phyloP scores from a whole-genome alignment of 805 yeast species.

The Kodamaea nitidulidarum region DNA sequence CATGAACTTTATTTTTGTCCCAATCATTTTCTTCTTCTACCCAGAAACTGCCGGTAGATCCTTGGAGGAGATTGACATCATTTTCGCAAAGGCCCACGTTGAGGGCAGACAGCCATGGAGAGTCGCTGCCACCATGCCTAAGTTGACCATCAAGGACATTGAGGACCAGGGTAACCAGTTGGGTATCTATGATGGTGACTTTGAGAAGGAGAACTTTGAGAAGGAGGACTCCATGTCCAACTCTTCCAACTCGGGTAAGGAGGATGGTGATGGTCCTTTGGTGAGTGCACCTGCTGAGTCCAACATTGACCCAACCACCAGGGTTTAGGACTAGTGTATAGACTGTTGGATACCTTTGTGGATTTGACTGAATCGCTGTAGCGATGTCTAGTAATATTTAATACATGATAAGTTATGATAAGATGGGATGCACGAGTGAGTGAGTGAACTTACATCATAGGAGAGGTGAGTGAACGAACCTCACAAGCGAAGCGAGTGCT shows the following conservation, averaged over 20 bases:
- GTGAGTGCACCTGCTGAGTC: neutral
- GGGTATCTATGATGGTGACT: slow-evolving; percentile 48
- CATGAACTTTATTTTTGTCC: slow-evolving; percentile 35
- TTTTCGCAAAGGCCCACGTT: slow-evolving; percentile 56
- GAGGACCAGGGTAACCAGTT: slow-evolving; percentile 56
- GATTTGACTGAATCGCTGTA: too few relatives aligned
- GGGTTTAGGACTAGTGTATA: too few relatives aligned
- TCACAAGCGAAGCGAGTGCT: too few relatives aligned
- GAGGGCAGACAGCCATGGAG: slow-evolving; percentile 59
- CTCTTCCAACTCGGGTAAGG: slow-evolving; percentile 14
- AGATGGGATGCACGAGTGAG: too few relatives aligned
- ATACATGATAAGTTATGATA: too few relatives aligned
- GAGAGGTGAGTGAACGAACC: too few relatives aligned
- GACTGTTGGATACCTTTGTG: too few relatives aligned
- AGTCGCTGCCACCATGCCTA: slow-evolving; percentile 62
- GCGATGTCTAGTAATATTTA: too few relatives aligned
- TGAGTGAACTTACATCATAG: too few relatives aligned
- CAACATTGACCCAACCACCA: slow-evolving; percentile 7
- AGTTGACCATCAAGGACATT: slow-evolving; percentile 50
- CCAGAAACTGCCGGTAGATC: slow-evolving; percentile 35
- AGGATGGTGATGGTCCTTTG: slow-evolving; percentile 10
- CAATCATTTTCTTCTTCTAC: slow-evolving; percentile 42
- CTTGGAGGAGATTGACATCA: slow-evolving; percentile 50
- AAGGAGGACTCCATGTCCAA: slow-evolving; percentile 28
- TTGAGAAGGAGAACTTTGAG: slow-evolving; percentile 41